phyloP scores from a whole-genome alignment of 148 eudicot genomes.

The Rhododendron simsii region DNA sequence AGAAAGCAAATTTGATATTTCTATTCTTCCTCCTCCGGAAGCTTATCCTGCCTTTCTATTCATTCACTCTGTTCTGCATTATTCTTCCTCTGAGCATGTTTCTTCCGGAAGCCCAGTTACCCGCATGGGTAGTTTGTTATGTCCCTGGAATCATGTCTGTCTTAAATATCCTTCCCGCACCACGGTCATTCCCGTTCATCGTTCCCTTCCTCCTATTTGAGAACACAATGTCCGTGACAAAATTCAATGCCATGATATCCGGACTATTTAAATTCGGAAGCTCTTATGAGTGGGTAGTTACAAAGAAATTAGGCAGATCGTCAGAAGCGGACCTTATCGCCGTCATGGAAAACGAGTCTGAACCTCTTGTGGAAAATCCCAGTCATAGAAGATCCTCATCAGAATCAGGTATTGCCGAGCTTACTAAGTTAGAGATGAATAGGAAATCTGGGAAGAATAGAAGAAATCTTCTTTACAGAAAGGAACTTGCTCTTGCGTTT shows the following conservation, averaged over 20 bases:
- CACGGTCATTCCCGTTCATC: constrained; percentile 80
- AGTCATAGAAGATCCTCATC: constrained; percentile 49
- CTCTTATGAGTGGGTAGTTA: constrained; percentile 89
- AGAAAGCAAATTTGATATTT: constrained; percentile 75
- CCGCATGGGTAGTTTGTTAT: constrained; percentile 89
- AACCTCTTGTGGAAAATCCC: constrained; percentile 20
- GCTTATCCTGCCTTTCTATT: constrained; percentile 86
- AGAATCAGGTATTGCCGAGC: constrained; percentile 71
- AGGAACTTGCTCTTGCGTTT: constrained; percentile 83
- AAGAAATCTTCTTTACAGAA: constrained; percentile 74
- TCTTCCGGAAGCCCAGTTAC: constrained; percentile 86
- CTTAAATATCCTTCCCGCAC: constrained; percentile 79
- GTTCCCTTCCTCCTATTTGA: constrained; percentile 84
- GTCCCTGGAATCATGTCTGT: constrained; percentile 85
- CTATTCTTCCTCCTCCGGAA: constrained; percentile 86
- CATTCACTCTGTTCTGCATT: constrained; percentile 90
- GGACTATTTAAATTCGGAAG: constrained; percentile 75
- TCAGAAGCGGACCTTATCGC: constrained; percentile 78
- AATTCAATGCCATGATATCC: constrained; percentile 88
- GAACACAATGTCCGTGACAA: constrained; percentile 94
- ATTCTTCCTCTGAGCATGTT: constrained; percentile 92
- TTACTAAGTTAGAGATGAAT: constrained; percentile 45
- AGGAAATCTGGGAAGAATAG: constrained; percentile 43
- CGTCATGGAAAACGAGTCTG: constrained; percentile 52
- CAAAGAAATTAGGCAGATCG: constrained; percentile 86